Conservation (phyloP, 177 flowering plant genomes). For the Vitis hybrid region DNA sequence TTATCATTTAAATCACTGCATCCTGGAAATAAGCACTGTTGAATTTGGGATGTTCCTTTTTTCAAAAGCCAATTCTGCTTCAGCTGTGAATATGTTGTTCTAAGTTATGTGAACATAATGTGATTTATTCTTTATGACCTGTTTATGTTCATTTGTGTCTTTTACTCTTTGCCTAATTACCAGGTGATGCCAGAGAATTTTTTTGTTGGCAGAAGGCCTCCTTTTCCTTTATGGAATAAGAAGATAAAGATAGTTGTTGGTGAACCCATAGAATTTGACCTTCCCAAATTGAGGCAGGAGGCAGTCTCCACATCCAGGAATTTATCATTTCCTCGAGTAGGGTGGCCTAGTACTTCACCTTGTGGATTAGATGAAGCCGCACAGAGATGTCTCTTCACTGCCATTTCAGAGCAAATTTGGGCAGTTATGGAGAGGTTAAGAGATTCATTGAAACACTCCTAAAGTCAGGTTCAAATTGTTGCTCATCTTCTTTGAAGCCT, state of each 20-base stretch:
- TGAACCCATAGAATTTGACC: constrained; percentile 82
- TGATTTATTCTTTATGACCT: no score
- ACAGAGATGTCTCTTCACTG: constrained; percentile 67
- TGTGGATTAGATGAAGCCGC: constrained; percentile 71
- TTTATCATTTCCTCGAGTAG: constrained; percentile 22
- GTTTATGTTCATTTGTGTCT: no score
- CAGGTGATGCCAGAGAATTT: constrained; percentile 97
- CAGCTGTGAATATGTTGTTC: no score
- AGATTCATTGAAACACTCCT: constrained; percentile 23
- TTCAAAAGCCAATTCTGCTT: no score
- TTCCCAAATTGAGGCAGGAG: constrained; percentile 53
- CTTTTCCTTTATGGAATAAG: constrained; percentile 71
- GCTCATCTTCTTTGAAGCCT: not conserved
- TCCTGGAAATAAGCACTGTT: no score
- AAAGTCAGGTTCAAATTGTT: constrained; percentile 16
- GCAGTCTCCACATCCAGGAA: constrained; percentile 53
- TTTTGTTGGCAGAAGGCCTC: constrained; percentile 74
- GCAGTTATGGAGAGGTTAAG: constrained; percentile 71
- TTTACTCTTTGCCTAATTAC: constrained; percentile 6
- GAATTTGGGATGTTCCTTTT: no score
- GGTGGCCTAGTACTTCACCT: constrained; percentile 51
- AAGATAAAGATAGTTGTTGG: constrained; percentile 64
- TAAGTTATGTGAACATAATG: no score
- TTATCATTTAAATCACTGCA: no score
- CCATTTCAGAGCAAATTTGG: constrained; percentile 66